Base-by-base conservation (phyloP, 768 basidiomycete species). In the Coprinellus micaceus region DNA sequence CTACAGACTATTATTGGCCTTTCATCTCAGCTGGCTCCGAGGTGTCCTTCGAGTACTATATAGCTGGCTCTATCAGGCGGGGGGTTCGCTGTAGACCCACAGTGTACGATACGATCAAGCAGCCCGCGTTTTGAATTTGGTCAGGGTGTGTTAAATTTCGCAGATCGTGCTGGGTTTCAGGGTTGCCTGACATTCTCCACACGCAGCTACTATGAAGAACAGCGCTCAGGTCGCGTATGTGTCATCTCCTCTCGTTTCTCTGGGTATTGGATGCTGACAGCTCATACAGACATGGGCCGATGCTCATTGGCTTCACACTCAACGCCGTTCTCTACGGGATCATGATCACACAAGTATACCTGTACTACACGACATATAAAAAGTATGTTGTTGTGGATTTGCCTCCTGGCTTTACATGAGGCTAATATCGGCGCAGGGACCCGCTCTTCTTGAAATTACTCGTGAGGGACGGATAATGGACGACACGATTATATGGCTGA, bases 301-400 rank as follows among this genome's bases (percentile, higher is more conserved):
- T 80, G 66, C 70, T 80, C 60, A 73, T 81, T 43, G 79, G 78
- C n/a, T 71, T 74, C 53, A 62, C 72, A 13, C 62, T 81, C 65
- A 81, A 80, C 57, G 63, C 79, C 21, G 52, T 79, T 13, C 69
- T 81, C 10, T 79, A 77, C 57, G 80, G 79, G 1, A 75, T 81
- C 43, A 79, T 79, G 74, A 73, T 77, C 46, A 73, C 72, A 0
- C 76, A 84, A 64, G 66, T 74, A 10, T 77, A 77, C 56, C 37
- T 82, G 4, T 82, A 83, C 64, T 77, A 71, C 61, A 73, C 69
- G 44, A 69, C 73, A 60, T 65, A 65, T 39, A 65, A 62, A 24
- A 50, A 54, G 67, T 66, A 22, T 2, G 80, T 71, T 37, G 57
- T 25, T 26, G 12, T 29, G 2, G n/a, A 10, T 26, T 37, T 51